These are phyloP conservation scores for Arthrobotrys entomopaga DNA, from an alignment of 2,329 filamentous ascomycete species.

Conservation along the genomic window DNA sequence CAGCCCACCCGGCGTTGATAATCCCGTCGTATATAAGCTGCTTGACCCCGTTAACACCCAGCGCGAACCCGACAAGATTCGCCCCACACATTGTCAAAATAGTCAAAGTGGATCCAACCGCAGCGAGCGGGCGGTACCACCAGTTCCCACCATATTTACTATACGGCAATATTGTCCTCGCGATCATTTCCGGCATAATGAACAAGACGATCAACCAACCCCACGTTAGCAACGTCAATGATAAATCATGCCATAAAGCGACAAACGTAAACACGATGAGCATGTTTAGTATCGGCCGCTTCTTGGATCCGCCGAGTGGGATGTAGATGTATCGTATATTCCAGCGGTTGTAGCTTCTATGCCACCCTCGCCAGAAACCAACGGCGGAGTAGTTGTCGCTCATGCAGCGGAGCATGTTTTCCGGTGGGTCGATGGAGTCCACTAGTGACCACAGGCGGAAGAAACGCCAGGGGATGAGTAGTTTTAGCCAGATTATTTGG, in stretches of 20 bases:
- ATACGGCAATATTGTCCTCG: conserved; percentile 76
- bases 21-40: conserved; percentile 60
- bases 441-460: conserved; percentile 95
- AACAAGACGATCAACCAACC: conserved; percentile 96
- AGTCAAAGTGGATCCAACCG: conserved; percentile 81
- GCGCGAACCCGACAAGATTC: conserved; percentile 92
- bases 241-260: conserved; percentile 96
- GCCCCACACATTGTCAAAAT: conserved; percentile 95
- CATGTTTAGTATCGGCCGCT: conserved; percentile 76
- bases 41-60: conserved; percentile 87
- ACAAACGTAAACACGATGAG: conserved; percentile 94
- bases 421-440: conserved; percentile 91
- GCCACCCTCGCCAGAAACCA: conserved; percentile 96
- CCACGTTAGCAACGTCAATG: conserved; percentile 89
- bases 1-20: conserved; percentile 61
- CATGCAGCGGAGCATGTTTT: conserved; percentile 98
- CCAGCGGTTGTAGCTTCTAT: conserved; percentile 95
- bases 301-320: conserved; percentile 79
- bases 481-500: conserved; percentile 96
- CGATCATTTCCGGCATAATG: conserved; percentile 86
- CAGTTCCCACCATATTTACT: conserved; percentile 76
- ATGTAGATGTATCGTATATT: conserved; percentile 92
- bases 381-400: conserved; percentile 91
- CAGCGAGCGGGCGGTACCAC: conserved; percentile 81
- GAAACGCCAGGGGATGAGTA: conserved; percentile 96